Conservation (phyloP, 2,329 filamentous ascomycete species). For the Nemania sp. region DNA sequence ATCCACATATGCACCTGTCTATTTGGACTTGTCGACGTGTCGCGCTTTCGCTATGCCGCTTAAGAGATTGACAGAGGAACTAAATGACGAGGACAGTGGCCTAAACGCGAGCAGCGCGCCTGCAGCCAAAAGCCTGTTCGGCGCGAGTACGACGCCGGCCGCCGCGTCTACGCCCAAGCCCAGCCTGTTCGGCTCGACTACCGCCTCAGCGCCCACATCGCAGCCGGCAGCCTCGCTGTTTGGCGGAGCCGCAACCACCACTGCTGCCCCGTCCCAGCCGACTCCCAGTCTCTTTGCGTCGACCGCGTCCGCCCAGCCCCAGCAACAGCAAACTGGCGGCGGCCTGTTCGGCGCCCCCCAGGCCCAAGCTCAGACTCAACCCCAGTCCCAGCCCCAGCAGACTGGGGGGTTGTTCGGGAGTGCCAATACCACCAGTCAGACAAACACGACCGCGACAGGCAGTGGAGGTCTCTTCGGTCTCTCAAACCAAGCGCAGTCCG, state of each 20-base stretch:
- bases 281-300: slow-evolving; percentile 41
- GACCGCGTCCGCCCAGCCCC: slow-evolving; percentile 32
- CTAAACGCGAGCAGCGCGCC: slow-evolving; percentile 39
- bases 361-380: slow-evolving; percentile 24
- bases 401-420: slow-evolving; percentile 34
- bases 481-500: slow-evolving; percentile 23
- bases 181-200: slow-evolving; percentile 40
- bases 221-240: slow-evolving; percentile 40
- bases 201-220: slow-evolving; percentile 30
- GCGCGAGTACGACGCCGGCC: slow-evolving; percentile 27
- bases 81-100: slow-evolving; percentile 29
- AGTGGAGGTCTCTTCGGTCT: slow-evolving; percentile 39
- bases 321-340: slow-evolving; percentile 24
- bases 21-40: no score
- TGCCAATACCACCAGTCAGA: slow-evolving; percentile 25
- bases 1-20: no score
- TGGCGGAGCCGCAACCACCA: slow-evolving; percentile 30
- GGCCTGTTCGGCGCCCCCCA: slow-evolving; percentile 32
- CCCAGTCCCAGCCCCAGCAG: slow-evolving; percentile 13
- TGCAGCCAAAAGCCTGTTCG: slow-evolving; percentile 40
- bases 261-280: slow-evolving; percentile 30
- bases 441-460: slow-evolving; percentile 24
- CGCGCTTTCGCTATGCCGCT: slow-evolving; percentile 21
- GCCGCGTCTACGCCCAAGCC: slow-evolving; percentile 32
- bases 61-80: slow-evolving; percentile 22